Evolutionary conservation across 2,329 filamentous ascomycete species (phyloP), one percentile per base, ranked within the genome.

Genomic region (Colletotrichum truncatum): DNA sequence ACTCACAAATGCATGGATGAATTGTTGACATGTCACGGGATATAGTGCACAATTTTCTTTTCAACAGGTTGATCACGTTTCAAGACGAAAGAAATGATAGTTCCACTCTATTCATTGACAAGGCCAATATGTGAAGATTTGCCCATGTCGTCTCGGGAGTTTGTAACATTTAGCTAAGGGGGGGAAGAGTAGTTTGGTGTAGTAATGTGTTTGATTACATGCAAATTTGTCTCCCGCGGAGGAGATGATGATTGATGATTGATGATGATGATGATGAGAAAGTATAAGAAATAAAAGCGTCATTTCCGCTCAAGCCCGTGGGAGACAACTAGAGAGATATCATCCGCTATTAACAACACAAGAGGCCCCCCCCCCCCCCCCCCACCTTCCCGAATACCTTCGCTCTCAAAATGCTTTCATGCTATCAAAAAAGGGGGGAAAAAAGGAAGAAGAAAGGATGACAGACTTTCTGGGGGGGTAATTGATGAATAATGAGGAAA

Each of bases 321-420:
- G n/a, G 26, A 39, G 16, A n/a, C 21, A 25, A 18, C 39, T 16
- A 43, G n/a, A 48, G 25, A 34, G 43, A 38, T 26, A 18, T 45
- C 49, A 36, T 55, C 49, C 49, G 18, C 39, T 30, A 61, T 61
- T 55, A 55, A 51, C 25, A 49, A 41, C 46, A 36, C 30, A 14
- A 48, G 30, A 26, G 2, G 16, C 25, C 41, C 18, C 32, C 51
- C 32, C 26, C 30, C 6, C 18, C 30, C 39, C 39, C 39, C 28
- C 30, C 11, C 6, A 39, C n/a, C 39, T 25, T 21, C 39, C 3
- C 14, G 39, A 43, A 43, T 39, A 36, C 26, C 46, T 49, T 46
- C 48, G 48, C 61, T 52, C 55, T 45, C 34, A 26, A 57, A 57
- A 64, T 64, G 61, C 61, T 64, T 18, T 46, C 53, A 56, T 56